Conservation (phyloP, 2,329 filamentous ascomycete genomes). For the Rasamsonia emersonii region DNA sequence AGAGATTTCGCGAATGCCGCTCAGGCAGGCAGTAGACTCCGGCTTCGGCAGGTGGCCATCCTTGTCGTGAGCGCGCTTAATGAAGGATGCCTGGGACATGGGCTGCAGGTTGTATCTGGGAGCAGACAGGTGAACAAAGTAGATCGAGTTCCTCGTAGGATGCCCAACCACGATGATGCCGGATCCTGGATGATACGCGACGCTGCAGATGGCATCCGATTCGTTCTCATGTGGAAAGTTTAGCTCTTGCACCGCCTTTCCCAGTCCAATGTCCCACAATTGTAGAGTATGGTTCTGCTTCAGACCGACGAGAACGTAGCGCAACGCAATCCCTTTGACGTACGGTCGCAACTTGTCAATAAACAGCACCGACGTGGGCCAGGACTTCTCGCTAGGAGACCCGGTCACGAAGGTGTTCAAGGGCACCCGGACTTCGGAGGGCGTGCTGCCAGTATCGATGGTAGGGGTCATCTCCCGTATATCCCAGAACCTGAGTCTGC, state of each 20-base stretch:
- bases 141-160: conserved; percentile 93
- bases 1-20: conserved; percentile 90
- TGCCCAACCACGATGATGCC: conserved; percentile 94
- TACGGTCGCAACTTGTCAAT: conserved; percentile 94
- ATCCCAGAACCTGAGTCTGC: conserved; percentile 96
- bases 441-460: conserved; percentile 34
- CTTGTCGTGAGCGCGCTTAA: conserved; percentile 65
- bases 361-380: conserved; percentile 91
- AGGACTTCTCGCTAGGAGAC: conserved; percentile 82
- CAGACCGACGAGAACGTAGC: conserved; percentile 95
- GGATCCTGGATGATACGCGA: conserved; percentile 84
- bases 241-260: conserved; percentile 93
- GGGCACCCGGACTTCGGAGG: conserved; percentile 74
- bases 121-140: conserved; percentile 90
- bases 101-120: conserved; percentile 77
- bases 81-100: conserved; percentile 81
- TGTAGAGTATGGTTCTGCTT: conserved; percentile 99
- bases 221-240: conserved; percentile 94
- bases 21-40: conserved; percentile 94
- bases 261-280: conserved; percentile 92
- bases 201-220: conserved; percentile 94
- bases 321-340: conserved; percentile 76
- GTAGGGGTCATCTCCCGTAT: conserved; percentile 64
- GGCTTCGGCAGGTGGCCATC: conserved; percentile 69
- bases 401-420: conserved; percentile 81